A percentile compares a stretch with the other conserved stretches of the same genome.
Evolutionary conservation across 495 filamentous ascomycete species (phyloP).

Genomic region (Echria macrotheca): DNA sequence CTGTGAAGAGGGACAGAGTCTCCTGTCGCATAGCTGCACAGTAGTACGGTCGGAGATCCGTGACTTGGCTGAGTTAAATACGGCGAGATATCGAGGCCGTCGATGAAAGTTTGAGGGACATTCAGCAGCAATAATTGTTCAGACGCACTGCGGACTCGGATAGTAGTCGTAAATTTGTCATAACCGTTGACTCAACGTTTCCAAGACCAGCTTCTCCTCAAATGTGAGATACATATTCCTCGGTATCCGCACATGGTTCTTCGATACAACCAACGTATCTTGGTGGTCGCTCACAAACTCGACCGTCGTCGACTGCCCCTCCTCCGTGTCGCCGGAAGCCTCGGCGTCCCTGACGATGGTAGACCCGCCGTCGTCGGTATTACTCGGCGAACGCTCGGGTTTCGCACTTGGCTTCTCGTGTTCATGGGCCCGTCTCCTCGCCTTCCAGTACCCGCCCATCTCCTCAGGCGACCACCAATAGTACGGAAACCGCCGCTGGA

Average conservation of each 20-base stretch:
- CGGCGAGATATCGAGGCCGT: too few species aligned
- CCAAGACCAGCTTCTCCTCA: conserved; percentile 39
- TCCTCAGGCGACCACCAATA: conserved; percentile 68
- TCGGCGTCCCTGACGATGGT: neutral
- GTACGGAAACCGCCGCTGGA: conserved; percentile 67
- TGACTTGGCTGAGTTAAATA: too few species aligned
- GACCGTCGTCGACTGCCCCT: neutral
- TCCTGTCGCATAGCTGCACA: too few species aligned
- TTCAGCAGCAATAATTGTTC: too few species aligned
- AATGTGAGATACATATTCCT: conserved; percentile 30
- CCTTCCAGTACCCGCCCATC: conserved; percentile 30
- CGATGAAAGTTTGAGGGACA: too few species aligned
- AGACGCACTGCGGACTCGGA: too few species aligned
- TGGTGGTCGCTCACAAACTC: conserved; percentile 14
- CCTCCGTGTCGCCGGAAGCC: conserved; percentile 1
- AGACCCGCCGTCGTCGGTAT: neutral
- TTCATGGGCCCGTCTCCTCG: neutral
- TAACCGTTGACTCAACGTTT: conserved; percentile 33
- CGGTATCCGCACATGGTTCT: conserved; percentile 29
- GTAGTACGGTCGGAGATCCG: too few species aligned
- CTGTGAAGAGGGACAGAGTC: too few species aligned
- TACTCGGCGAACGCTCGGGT: too few species aligned
- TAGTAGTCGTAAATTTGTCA: too few species aligned
- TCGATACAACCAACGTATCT: conserved; percentile 26
- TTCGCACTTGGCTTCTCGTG: too few species aligned